Evolutionary conservation across 139 green algal genomes (phyloP).

Genomic region (Coelastrella sp.): DNA sequence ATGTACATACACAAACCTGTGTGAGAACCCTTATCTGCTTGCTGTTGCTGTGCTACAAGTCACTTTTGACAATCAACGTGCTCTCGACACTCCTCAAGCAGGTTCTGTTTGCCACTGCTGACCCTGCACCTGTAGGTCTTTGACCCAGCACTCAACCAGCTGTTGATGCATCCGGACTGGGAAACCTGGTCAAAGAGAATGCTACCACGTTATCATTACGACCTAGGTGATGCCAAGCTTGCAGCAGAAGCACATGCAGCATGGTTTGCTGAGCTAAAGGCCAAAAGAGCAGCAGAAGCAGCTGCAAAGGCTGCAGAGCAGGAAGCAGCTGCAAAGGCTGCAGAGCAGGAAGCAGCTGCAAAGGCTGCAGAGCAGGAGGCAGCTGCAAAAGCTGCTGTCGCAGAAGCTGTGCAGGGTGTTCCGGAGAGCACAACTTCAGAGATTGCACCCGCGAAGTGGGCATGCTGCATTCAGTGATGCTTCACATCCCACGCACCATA

Average conservation of each 20-base stretch:
- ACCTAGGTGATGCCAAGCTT: background rate
- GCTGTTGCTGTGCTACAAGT: no score
- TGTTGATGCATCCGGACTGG: constrained; percentile 49
- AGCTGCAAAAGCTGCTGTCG: no score
- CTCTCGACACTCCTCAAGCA: no score
- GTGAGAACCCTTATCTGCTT: no score
- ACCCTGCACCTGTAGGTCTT: constrained; percentile 48
- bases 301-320: constrained; percentile 27
- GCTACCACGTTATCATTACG: constrained; percentile 34
- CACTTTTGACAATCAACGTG: no score
- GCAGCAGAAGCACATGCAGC: background rate
- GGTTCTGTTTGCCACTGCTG: no score
- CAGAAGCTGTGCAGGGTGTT: no score
- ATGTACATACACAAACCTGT: no score
- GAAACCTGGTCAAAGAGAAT: constrained; percentile 19
- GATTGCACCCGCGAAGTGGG: background rate
- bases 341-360: constrained; percentile 2
- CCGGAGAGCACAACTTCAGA: no score
- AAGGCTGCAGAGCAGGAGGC: background rate
- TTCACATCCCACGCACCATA: no score
- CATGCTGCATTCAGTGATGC: background rate
- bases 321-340: background rate
- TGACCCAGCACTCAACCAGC: constrained; percentile 34
- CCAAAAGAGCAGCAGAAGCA: constrained; percentile 18
- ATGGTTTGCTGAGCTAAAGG: constrained; percentile 31